Evolutionary conservation across 78 protist genomes (phyloP).

Genomic region (Mastigamoeba balamuthi): DNA sequence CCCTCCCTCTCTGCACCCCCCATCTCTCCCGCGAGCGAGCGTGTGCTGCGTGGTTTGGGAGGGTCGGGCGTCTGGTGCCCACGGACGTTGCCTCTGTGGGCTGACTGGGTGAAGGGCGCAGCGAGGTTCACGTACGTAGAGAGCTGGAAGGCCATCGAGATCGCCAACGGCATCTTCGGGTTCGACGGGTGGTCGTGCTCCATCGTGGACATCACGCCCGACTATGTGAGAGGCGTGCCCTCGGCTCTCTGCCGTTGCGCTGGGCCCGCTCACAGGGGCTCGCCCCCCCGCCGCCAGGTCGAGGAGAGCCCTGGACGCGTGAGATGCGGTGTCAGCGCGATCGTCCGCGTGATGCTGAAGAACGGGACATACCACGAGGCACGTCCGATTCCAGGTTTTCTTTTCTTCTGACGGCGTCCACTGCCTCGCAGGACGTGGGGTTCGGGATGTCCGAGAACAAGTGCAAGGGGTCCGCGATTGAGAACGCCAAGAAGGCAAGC

Average conservation of each 20-base stretch:
- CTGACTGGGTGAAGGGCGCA: not conserved
- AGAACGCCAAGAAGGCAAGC: slow-evolving; percentile 53
- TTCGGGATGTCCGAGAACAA: slow-evolving; percentile 25
- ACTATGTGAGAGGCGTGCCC: slow-evolving; percentile 18
- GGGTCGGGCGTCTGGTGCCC: not conserved
- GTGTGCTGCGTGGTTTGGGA: too few species aligned
- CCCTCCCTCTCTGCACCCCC: not conserved
- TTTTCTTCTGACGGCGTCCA: not conserved
- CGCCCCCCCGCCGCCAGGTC: not conserved
- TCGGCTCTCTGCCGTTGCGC: not conserved
- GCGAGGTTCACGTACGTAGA: slow-evolving; percentile 33
- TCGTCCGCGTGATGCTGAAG: slow-evolving; percentile 37
- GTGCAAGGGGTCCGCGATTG: slow-evolving; percentile 46
- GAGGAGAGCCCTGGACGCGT: not conserved
- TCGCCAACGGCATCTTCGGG: slow-evolving; percentile 56
- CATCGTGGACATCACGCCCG: slow-evolving; percentile 19
- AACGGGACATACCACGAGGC: slow-evolving; percentile 65
- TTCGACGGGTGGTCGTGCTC: slow-evolving; percentile 63
- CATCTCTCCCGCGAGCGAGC: not conserved
- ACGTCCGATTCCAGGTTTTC: not conserved
- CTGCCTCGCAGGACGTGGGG: slow-evolving; percentile 39
- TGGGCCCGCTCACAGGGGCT: too few species aligned
- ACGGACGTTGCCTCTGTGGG: not conserved
- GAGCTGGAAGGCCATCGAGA: slow-evolving; percentile 50
- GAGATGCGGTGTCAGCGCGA: slow-evolving; percentile 16